Percentiles rank a stretch among this genome's conserved stretches.
Evolutionary conservation across 2,329 filamentous ascomycete genomes (phyloP).

Genomic region (Cercospora sesami): DNA sequence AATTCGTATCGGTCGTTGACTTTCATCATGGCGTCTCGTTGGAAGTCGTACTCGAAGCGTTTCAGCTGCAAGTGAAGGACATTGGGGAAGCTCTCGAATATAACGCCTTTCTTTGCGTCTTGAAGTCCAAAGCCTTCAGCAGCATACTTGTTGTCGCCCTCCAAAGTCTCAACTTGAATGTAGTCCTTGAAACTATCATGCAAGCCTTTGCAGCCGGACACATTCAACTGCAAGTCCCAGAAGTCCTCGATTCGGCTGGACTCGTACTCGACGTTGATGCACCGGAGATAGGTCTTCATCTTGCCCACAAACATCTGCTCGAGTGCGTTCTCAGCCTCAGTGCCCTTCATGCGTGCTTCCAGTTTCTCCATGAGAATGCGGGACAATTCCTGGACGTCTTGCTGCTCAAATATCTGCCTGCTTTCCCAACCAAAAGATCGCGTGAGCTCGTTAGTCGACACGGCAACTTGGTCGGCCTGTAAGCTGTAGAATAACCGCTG

Average conservation of each 20-base stretch:
- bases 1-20: conserved; percentile 93
- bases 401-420: conserved; percentile 95
- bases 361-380: conserved; percentile 96
- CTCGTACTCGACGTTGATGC: conserved; percentile 97
- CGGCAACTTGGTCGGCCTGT: conserved; percentile 79
- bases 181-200: conserved; percentile 96
- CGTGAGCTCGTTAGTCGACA: conserved; percentile 89
- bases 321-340: conserved; percentile 82
- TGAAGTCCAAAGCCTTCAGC: conserved; percentile 89
- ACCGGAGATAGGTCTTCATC: conserved; percentile 97
- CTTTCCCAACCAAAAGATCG: conserved; percentile 98
- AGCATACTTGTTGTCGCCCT: conserved; percentile 98
- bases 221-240: conserved; percentile 98
- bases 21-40: conserved; percentile 97
- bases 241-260: conserved; percentile 95
- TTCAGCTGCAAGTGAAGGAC: conserved; percentile 94
- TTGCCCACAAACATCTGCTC: conserved; percentile 94
- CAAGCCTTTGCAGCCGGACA: conserved; percentile 87
- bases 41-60: conserved; percentile 96
- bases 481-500: conserved; percentile 94
- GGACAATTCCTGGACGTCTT: conserved; percentile 96
- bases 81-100: conserved; percentile 92
- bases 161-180: conserved; percentile 91
- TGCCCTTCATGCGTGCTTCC: conserved; percentile 98
- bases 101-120: conserved; percentile 95